phyloP scores from a whole-genome alignment of 2,329 filamentous ascomycete species.

The Neonectria sp. region DNA sequence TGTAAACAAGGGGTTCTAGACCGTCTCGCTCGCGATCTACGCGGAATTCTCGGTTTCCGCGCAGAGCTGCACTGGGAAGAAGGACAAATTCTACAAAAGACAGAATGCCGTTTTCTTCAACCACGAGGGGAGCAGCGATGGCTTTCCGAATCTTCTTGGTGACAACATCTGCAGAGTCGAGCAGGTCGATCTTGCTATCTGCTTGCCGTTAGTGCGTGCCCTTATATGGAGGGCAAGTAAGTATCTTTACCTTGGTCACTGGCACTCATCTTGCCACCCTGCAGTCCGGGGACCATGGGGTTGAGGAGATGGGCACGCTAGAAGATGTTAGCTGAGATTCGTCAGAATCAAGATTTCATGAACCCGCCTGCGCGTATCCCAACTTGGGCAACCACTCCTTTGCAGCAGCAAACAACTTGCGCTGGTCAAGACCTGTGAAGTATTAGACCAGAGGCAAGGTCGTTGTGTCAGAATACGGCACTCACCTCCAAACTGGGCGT shows the following conservation, averaged over 20 bases:
- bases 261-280: constrained; percentile 89
- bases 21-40: constrained; percentile 77
- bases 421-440: constrained; percentile 76
- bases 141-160: constrained; percentile 91
- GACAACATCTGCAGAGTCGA: constrained; percentile 83
- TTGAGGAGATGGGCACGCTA: constrained; percentile 62
- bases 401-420: constrained; percentile 90
- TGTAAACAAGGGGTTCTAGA: constrained; percentile 83
- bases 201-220: constrained; percentile 39
- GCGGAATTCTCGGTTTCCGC: constrained; percentile 73
- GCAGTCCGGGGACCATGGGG: constrained; percentile 91
- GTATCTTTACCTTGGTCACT: constrained; percentile 71
- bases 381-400: constrained; percentile 89
- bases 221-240: neutral
- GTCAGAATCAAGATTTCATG: too few relatives aligned
- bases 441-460: neutral
- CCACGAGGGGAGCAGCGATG: constrained; percentile 79
- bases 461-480: neutral
- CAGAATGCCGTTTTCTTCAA: constrained; percentile 90
- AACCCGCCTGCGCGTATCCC: constrained; percentile 78
- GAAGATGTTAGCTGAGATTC: constrained; percentile 20
- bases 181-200: constrained; percentile 93
- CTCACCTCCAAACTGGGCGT: constrained; percentile 86
- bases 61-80: constrained; percentile 81
- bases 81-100: constrained; percentile 91